Percentiles rank a stretch among this genome's conserved stretches.
phyloP scores from a whole-genome alignment of 441 rosid genomes.

The Syzygium malaccense region DNA sequence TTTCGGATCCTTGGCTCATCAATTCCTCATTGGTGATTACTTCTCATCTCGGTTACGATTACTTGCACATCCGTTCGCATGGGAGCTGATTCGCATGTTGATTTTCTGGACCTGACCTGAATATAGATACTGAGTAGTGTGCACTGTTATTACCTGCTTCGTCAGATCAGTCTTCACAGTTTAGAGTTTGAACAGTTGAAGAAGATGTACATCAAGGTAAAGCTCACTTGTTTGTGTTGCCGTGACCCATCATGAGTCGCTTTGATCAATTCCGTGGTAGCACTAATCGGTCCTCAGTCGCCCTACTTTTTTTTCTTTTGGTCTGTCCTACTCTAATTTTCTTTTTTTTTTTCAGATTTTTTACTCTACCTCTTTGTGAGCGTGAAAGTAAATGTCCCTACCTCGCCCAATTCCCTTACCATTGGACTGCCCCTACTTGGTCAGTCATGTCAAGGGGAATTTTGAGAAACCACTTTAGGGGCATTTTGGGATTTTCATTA shows the following conservation, averaged over 20 bases:
- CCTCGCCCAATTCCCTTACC: no score
- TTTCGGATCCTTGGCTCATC: background rate
- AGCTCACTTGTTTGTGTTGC: background rate
- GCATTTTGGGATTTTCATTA: no score
- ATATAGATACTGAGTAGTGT: background rate
- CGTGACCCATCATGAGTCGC: background rate
- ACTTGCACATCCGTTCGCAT: background rate
- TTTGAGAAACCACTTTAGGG: no score
- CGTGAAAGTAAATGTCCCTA: no score
- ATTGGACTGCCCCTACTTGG: no score
- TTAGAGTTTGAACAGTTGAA: background rate
- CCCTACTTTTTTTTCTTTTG: background rate
- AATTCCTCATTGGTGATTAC: background rate
- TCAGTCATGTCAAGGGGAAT: no score
- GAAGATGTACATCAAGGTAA: background rate
- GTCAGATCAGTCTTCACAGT: background rate
- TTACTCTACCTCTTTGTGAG: no score
- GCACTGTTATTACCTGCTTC: background rate
- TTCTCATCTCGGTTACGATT: background rate
- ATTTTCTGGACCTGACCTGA: background rate
- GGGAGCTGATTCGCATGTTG: background rate
- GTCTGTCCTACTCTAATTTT: no score
- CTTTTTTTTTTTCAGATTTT: no score
- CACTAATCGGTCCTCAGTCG: background rate
- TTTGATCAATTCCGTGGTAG: background rate